Evolutionary conservation across 192 early-diverging fungal genomes (phyloP), one percentile per base, ranked within the genome.

Genomic region (Rhizophagus sp.): DNA sequence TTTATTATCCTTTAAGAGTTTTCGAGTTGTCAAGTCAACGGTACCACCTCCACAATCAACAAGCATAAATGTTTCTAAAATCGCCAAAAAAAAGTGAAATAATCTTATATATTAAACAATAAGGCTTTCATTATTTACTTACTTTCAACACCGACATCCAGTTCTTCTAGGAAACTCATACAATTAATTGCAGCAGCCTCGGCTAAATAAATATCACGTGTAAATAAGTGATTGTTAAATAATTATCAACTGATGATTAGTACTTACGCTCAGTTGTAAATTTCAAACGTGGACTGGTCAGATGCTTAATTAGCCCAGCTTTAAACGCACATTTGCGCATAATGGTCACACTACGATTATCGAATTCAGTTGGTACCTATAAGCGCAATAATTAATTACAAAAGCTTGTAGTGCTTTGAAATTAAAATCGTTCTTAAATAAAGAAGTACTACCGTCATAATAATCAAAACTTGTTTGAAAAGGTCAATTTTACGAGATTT

Each of bases 21-120:
- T 50, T 22, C 33, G 15, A 19, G 25, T 57, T 25, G 50, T 85
- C 70, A 85, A 71, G 82, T 85, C 84, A 2, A 85, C 82, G 0
- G 84, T 83, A 80, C 84, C 84, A 72, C 84, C 84, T 52, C 84
- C 84, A 75, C 82, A 82, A 76, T 85, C 84, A 66, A 81, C 83
- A 50, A 85, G 77, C 79, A 85, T 44, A 69, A 80, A 85, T 17
- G 24, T 36, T 62, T 47, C 73, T 75, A 12, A 47, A 47, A 47
- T 36, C 34, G 10, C 0, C 0, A 47, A 47, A 13, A 47, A 2
- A 2, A 47, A 12, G 11, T 47, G 44, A 47, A 10, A 47, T 47
- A 12, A 47, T 47, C 11, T 2, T 41, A 41, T 9, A 47, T 47
- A 10, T 47, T 12, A 47, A 12, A 47, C 11, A 11, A 47, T 47